Base-by-base conservation (phyloP, 2,329 filamentous ascomycete genomes). In the Acrocalymma vagum region DNA sequence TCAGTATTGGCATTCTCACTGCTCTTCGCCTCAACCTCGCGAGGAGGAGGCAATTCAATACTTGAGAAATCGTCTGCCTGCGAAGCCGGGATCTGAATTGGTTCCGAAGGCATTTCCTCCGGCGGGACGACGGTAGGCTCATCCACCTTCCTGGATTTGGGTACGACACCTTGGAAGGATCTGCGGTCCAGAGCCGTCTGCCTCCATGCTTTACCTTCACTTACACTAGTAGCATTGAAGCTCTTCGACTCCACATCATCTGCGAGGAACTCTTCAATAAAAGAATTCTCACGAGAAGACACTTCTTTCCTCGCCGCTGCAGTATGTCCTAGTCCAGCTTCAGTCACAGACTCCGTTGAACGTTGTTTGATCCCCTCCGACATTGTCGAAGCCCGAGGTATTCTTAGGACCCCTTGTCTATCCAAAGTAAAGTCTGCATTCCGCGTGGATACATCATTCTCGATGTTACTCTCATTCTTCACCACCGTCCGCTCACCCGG, bases 241-340 rank as follows among this genome's bases (percentile, higher is more conserved):
- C n/a, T n/a, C n/a, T n/a, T n/a, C n/a, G n/a, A n/a, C n/a, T n/a
- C n/a, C n/a, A n/a, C n/a, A 6, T 43, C 42, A 3, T 56, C 46
- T 3, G 43, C 39, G 14, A 65, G 49, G 15, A 65, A 60, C 10
- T 51, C 50, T 13, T 60, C 48, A 15, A 64, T 60, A 29, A 62
- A 63, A 1, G 52, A 42, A 5, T 48, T 35, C 6, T 61, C 55
- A 22, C 48, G 45, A 18, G 32, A 16, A 9, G 30, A n/a, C 25
- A 39, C 38, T 20, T 45, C 39, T 8, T 42, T 46, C n/a, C 16
- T 41, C 10, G 38, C n/a, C n/a, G n/a, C n/a, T n/a, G n/a, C n/a
- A n/a, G n/a, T n/a, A n/a, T n/a, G n/a, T n/a, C n/a, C n/a, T n/a
- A n/a, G n/a, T n/a, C n/a, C n/a, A n/a, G n/a, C n/a, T n/a, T n/a